A percentile compares a stretch with the other conserved stretches of the same genome.
Evolutionary conservation across 768 basidiomycete species (phyloP).

Genomic region (Trametes villosa): DNA sequence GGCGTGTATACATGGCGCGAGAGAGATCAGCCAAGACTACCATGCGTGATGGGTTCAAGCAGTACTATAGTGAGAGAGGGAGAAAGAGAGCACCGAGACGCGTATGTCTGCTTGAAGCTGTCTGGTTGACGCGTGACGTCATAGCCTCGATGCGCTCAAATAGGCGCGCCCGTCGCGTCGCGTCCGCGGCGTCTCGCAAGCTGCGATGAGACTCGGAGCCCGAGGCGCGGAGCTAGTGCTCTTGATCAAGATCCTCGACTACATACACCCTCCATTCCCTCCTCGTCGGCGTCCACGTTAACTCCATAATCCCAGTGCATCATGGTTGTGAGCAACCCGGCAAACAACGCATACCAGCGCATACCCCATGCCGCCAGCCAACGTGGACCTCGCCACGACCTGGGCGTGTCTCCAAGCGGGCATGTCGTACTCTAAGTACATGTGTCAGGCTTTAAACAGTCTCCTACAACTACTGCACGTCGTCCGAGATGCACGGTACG

Average conservation of each 20-base stretch:
- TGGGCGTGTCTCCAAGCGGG: constrained; percentile 89
- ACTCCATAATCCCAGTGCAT: background rate
- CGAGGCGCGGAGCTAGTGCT: constrained; percentile 7
- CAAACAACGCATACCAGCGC: too few relatives aligned
- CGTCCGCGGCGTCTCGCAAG: too few relatives aligned
- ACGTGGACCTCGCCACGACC: constrained; percentile 76
- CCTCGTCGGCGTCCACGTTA: background rate
- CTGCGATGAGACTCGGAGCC: too few relatives aligned
- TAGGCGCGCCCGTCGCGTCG: too few relatives aligned
- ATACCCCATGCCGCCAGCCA: constrained; percentile 61
- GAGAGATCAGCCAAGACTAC: too few relatives aligned
- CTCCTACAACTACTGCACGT: constrained; percentile 98
- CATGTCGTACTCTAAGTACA: constrained; percentile 88
- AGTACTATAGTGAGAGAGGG: too few relatives aligned
- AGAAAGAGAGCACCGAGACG: too few relatives aligned
- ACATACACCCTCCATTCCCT: constrained; percentile 10
- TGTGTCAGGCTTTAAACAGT: constrained; percentile 89
- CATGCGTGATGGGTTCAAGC: too few relatives aligned
- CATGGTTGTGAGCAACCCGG: constrained; percentile 28
- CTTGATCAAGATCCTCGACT: constrained; percentile 15
- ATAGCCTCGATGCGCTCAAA: too few relatives aligned
- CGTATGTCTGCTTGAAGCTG: too few relatives aligned
- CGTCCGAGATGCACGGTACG: constrained; percentile 70
- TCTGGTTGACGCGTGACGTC: too few relatives aligned
- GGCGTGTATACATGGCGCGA: too few relatives aligned